Conservation (phyloP, 176 grass and related monocot species). For the Typha latifolia region DNA sequence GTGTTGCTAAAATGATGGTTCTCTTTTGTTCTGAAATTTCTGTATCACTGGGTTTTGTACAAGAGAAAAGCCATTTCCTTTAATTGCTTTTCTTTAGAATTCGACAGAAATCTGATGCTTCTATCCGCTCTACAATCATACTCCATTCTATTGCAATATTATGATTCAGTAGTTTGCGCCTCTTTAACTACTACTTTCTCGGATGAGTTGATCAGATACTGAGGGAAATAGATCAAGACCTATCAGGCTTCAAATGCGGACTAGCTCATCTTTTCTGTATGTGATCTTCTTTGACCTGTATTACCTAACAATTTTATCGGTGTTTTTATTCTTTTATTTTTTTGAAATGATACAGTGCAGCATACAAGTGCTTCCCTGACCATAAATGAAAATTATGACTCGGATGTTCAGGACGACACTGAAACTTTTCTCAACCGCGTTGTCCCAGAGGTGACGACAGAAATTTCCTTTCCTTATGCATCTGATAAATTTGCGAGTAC, state of each 20-base stretch:
- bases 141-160: no score
- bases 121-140: no score
- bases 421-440: slow-evolving; percentile 91
- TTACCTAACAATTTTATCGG: background rate
- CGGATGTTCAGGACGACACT: slow-evolving; percentile 82
- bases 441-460: slow-evolving; percentile 68
- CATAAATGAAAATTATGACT: slow-evolving; percentile 96
- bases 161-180: background rate
- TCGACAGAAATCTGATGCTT: no score
- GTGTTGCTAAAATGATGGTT: background rate
- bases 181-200: background rate
- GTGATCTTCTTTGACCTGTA: slow-evolving; percentile 7
- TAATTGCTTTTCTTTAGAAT: no score
- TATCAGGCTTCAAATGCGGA: slow-evolving; percentile 75
- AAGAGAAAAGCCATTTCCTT: no score
- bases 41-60: no score
- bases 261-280: slow-evolving; percentile 88
- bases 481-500: no score
- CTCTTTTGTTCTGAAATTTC: background rate
- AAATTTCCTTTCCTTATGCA: background rate
- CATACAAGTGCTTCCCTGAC: slow-evolving; percentile 95
- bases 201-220: slow-evolving; percentile 39
- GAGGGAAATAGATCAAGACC: slow-evolving; percentile 58
- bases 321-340: background rate
- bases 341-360: slow-evolving; percentile 52